phyloP scores from a whole-genome alignment of 2,329 filamentous ascomycete species.

The Fusarium cyanostomum region DNA sequence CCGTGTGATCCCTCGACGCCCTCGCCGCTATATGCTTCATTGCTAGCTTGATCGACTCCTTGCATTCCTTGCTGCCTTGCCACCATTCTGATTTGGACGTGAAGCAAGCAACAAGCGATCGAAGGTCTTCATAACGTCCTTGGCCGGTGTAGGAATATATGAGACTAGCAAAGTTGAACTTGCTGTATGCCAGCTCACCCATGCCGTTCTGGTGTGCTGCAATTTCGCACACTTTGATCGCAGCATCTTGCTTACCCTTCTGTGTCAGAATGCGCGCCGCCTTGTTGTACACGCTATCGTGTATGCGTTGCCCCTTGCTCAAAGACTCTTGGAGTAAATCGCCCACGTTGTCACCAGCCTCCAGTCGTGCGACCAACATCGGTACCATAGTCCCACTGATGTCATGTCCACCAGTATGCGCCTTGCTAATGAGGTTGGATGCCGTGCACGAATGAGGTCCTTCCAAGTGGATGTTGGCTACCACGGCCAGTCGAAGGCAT shows the following conservation, averaged over 20 bases:
- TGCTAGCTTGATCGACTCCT: constrained; percentile 51
- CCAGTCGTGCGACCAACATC: constrained; percentile 51
- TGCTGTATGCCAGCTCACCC: constrained; percentile 49
- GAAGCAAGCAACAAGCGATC: constrained; percentile 46
- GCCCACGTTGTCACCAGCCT: constrained; percentile 43
- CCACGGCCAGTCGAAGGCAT: constrained; percentile 59
- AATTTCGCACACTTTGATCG: constrained; percentile 48
- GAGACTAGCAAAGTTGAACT: constrained; percentile 52
- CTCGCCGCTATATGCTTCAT: constrained; percentile 49
- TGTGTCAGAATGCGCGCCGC: constrained; percentile 46
- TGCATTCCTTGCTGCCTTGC: constrained; percentile 50
- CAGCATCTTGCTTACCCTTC: constrained; percentile 44
- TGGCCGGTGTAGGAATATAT: constrained; percentile 48
- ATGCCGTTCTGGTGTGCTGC: constrained; percentile 51
- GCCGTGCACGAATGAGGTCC: constrained; percentile 46
- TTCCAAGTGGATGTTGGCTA: constrained; percentile 52
- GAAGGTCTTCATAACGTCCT: constrained; percentile 45
- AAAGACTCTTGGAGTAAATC: constrained; percentile 43
- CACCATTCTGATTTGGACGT: constrained; percentile 47
- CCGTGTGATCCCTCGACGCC: constrained; percentile 14
- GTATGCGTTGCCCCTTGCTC: constrained; percentile 43
- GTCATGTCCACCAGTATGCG: constrained; percentile 54
- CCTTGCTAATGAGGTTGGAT: constrained; percentile 51
- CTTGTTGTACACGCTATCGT: constrained; percentile 50
- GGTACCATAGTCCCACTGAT: constrained; percentile 53